phyloP scores from a whole-genome alignment of 805 yeast species.

The Jamesozyma lodderae region DNA sequence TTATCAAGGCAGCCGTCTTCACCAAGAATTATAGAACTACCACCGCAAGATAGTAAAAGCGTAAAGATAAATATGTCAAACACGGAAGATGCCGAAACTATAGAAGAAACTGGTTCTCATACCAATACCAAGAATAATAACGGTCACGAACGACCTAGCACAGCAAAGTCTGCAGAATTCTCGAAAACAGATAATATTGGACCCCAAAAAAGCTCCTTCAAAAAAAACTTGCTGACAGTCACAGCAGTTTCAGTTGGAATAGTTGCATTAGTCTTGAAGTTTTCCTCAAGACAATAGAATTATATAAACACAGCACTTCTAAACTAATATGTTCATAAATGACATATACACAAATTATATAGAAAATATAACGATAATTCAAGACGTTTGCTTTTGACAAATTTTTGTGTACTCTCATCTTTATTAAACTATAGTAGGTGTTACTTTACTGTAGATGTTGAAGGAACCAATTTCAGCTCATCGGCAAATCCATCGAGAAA shows the following conservation, averaged over 20 bases:
- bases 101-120: too few species aligned
- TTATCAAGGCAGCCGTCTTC: not conserved
- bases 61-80: not conserved
- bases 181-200: not conserved
- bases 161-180: not conserved
- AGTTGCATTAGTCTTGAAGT: conserved; percentile 5
- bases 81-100: not conserved
- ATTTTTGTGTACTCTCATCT: too few species aligned
- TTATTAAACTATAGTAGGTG: too few species aligned
- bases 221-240: not conserved
- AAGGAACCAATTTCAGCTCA: too few species aligned
- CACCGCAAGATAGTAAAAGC: not conserved
- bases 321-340: too few species aligned
- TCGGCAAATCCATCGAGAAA: too few species aligned
- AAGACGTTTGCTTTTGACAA: too few species aligned
- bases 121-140: not conserved
- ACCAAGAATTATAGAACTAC: not conserved
- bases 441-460: too few species aligned
- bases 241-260: conserved; percentile 9
- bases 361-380: too few species aligned
- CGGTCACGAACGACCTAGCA: not conserved
- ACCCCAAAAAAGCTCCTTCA: not conserved
- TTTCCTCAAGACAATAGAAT: not conserved
- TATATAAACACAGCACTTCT: too few species aligned
- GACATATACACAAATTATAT: too few species aligned